phyloP scores from a whole-genome alignment of 441 rosid species.

The Flueggea neowawraea region DNA sequence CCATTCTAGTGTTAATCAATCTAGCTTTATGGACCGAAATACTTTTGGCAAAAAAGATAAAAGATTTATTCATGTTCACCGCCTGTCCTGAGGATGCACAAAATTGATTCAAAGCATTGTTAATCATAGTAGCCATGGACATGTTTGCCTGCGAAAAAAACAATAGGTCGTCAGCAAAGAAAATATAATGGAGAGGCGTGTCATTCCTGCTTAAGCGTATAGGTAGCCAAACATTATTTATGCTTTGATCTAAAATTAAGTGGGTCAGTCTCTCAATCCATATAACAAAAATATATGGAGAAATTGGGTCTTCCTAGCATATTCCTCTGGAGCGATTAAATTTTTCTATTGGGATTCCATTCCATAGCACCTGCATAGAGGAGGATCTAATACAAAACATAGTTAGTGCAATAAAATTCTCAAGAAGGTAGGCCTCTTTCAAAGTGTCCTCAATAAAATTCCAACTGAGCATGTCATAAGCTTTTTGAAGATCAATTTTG shows the following conservation, averaged over 20 bases:
- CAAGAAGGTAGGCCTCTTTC: too few relatives aligned
- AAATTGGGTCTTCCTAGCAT: background rate
- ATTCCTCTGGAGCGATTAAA: background rate
- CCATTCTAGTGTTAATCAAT: too few relatives aligned
- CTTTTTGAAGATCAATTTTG: too few relatives aligned
- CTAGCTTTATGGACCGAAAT: too few relatives aligned
- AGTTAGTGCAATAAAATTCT: too few relatives aligned
- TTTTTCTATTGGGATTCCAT: background rate
- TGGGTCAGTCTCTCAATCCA: background rate
- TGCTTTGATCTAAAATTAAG: background rate
- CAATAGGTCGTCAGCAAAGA: background rate
- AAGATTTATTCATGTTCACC: background rate
- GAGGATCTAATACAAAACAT: too few relatives aligned
- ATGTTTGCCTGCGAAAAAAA: background rate
- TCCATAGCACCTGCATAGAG: background rate
- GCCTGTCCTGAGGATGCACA: background rate
- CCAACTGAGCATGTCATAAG: too few relatives aligned
- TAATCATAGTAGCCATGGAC: background rate
- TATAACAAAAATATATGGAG: too few relatives aligned
- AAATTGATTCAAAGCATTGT: background rate
- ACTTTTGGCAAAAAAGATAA: too few relatives aligned
- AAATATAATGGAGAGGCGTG: background rate
- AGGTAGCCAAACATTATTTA: background rate
- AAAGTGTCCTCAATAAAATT: too few relatives aligned
- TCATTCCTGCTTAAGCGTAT: background rate